A percentile compares a stretch with the other conserved stretches of the same genome.
These are phyloP conservation scores for Beta vulgaris DNA, from an alignment of 148 eudicot species.

Conservation along the genomic window DNA sequence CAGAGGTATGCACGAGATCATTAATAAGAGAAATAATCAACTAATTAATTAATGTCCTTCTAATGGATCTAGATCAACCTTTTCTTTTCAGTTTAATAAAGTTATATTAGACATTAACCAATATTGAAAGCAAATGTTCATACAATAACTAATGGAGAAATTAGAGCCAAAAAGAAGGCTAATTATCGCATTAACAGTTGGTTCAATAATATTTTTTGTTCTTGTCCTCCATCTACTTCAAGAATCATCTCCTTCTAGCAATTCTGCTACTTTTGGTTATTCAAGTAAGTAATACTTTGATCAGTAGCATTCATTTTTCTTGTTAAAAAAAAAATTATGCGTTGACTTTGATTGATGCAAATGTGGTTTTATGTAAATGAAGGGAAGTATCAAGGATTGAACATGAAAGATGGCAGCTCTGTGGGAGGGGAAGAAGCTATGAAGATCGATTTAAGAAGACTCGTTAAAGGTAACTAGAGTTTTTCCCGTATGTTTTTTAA, in stretches of 20 bases:
- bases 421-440: conserved; percentile 11
- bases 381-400: conserved; percentile 33
- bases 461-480: conserved; percentile 32
- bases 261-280: background rate
- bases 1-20: background rate
- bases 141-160: conserved; percentile 11
- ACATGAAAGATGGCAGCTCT: background rate
- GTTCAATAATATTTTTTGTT: conserved; percentile 8
- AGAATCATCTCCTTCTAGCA: background rate
- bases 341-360: background rate
- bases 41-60: background rate
- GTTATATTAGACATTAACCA: background rate
- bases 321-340: background rate
- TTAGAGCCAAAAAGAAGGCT: background rate
- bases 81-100: background rate
- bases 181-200: background rate
- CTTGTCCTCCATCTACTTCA: conserved; percentile 9
- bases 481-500: background rate
- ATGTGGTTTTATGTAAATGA: background rate
- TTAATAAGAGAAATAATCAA: background rate
- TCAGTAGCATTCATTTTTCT: background rate
- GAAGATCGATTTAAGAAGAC: conserved; percentile 27
- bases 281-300: conserved; percentile 5
- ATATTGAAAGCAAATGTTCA: background rate
- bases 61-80: background rate